Conservation (phyloP, 2,329 filamentous ascomycete species). For the Ascocoryne sarcoides region DNA sequence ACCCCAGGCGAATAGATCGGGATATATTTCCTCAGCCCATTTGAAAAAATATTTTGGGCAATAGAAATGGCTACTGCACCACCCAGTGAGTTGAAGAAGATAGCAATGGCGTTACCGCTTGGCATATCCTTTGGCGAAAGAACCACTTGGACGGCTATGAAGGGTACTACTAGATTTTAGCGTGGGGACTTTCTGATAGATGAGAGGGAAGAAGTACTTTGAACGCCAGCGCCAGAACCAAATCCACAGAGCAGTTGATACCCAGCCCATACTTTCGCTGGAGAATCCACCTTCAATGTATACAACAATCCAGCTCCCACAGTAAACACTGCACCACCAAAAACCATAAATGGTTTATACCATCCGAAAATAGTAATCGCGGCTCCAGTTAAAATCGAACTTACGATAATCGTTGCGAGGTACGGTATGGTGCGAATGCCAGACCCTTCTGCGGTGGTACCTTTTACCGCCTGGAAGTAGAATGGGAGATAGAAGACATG, state of each 20-base stretch:
- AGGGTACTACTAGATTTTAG: conserved; percentile 34
- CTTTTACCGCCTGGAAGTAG: conserved; percentile 42
- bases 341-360: conserved; percentile 39
- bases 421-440: conserved; percentile 36
- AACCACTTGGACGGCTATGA: conserved; percentile 42
- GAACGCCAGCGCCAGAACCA: conserved; percentile 34
- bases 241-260: conserved; percentile 43
- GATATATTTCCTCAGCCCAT: conserved; percentile 23
- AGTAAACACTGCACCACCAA: conserved; percentile 35
- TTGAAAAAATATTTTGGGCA: conserved; percentile 41
- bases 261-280: conserved; percentile 40
- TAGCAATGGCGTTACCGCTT: conserved; percentile 45
- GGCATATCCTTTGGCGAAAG: conserved; percentile 44
- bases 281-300: conserved; percentile 33
- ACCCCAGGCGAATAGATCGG: conserved; percentile 25
- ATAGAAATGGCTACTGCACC: conserved; percentile 50
- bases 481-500: conserved; percentile 48
- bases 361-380: conserved; percentile 33
- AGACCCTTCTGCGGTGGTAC: conserved; percentile 30
- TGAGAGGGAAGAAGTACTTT: conserved; percentile 7
- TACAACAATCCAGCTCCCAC: conserved; percentile 37
- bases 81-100: conserved; percentile 51
- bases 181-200: neutral
- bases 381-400: conserved; percentile 33
- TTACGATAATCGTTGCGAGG: conserved; percentile 36